These are phyloP conservation scores for Cystobasidiaceae sp. DNA, from an alignment of 1,284 basidiomycete species.

Conservation along the genomic window DNA sequence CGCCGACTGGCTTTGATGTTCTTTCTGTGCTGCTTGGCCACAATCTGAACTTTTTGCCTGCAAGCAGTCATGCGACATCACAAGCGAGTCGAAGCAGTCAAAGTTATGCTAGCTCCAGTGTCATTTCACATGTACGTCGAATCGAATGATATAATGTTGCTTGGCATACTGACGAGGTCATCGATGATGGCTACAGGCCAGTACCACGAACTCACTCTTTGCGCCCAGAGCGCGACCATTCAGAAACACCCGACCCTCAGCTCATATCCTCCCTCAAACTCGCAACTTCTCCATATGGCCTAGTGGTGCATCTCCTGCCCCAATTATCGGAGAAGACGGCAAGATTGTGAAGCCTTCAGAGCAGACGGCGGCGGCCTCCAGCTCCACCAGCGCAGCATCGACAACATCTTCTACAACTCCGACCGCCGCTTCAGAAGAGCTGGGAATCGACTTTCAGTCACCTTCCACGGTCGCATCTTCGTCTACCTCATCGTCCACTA, in stretches of 20 bases:
- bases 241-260: not conserved
- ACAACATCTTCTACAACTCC: slow-evolving; percentile 1
- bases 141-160: not conserved
- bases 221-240: not conserved
- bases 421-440: slow-evolving; percentile 8
- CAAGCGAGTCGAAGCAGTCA: not conserved
- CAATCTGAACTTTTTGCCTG: slow-evolving; percentile 9
- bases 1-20: not conserved
- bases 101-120: not conserved
- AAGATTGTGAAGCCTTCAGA: slow-evolving; percentile 15
- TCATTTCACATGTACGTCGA: not conserved
- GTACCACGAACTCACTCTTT: no score
- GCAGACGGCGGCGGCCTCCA: not conserved
- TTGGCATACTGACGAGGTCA: not conserved
- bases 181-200: no score
- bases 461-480: not conserved
- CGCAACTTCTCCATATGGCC: slow-evolving; percentile 21
- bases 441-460: slow-evolving; percentile 9
- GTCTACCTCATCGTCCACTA: not conserved
- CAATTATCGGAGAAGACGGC: slow-evolving; percentile 24
- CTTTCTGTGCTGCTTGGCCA: not conserved
- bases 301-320: slow-evolving; percentile 15
- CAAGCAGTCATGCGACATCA: not conserved
- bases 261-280: not conserved
- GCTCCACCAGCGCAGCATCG: not conserved